Conservation (phyloP, 78 protist species). For the Creolimax fragrantissima region DNA sequence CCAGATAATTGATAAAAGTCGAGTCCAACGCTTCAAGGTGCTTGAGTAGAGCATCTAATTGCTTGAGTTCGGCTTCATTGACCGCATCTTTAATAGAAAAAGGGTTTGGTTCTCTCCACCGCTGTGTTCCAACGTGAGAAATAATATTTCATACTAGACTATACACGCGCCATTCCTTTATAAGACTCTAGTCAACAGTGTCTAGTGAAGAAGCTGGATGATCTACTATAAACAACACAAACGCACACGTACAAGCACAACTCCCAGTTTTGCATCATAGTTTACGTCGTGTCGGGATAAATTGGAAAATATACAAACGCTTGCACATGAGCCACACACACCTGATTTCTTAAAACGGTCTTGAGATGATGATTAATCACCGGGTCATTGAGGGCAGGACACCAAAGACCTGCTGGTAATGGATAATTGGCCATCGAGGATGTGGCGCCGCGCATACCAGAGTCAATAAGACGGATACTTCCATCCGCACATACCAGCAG, state of each 20-base stretch:
- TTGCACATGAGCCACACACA: too few species aligned
- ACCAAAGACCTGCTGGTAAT: neutral
- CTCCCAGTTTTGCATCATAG: too few species aligned
- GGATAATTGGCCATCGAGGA: neutral
- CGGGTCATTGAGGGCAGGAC: neutral
- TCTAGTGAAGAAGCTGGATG: too few species aligned
- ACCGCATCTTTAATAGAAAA: neutral
- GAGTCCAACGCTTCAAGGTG: neutral
- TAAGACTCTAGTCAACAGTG: too few species aligned
- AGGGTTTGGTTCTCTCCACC: neutral
- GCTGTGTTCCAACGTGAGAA: too few species aligned
- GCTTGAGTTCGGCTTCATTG: neutral
- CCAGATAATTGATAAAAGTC: neutral
- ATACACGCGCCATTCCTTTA: too few species aligned
- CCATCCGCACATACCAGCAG: neutral
- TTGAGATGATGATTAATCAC: neutral
- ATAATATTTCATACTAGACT: too few species aligned
- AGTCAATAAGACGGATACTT: slow-evolving; percentile 2
- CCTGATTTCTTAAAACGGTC: neutral
- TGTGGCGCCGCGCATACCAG: slow-evolving; percentile 1
- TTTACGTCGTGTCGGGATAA: too few species aligned
- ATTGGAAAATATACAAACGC: too few species aligned
- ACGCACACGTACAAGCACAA: too few species aligned
- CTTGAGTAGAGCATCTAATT: neutral
- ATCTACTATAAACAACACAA: too few species aligned